Base-by-base conservation (phyloP, 2,329 filamentous ascomycete genomes). In the Drechslerella coelobrocha region DNA sequence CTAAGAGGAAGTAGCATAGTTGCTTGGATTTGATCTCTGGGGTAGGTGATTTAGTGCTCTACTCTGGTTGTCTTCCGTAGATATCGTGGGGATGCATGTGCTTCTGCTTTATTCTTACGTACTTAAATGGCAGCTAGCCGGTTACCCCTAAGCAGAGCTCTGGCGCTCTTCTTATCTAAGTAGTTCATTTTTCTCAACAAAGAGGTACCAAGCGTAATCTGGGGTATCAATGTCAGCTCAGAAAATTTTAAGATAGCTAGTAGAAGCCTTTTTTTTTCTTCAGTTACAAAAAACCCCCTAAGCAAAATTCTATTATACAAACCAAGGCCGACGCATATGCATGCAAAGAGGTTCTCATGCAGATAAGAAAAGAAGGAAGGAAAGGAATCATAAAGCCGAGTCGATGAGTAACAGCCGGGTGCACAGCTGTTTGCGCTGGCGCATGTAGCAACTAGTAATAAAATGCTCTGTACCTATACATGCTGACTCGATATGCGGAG, bases 131-230 rank as follows among this genome's bases (percentile, higher is more conserved):
- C 41, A 61, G 39, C 57, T 57, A 61, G 51, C 23, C 19, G 12
- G 23, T 12, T 31, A n/a, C 19, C 37, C 47, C 37, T 43, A 31
- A 52, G 24, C 51, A 69, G 65, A 69, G 65, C 65, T 69, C 65
- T 61, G 65, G 65, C 65, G 65, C 65, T 69, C 65, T 61, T 57
- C 61, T 66, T 66, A 66, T 66, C 61, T 26, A 31, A 26, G 45
- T 23, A 45, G n/a, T 39, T 39, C 5, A 14, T 3, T 6, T 39
- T 39, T n/a, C 17, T n/a, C 12, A 31, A 45, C 34, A 41, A 56
- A 34, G 51, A 61, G 55, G 41, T 41, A 45, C 37, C 26, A 31
- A 51, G 34, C 6, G 29, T 39, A 53, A 66, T 61, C 51, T 47
- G 56, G 65, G 65, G 65, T 69, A 69, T 66, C 61, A 48, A 59